Base-by-base conservation (phyloP, 2,329 filamentous ascomycete species). In the Endocalyx cinctus region DNA sequence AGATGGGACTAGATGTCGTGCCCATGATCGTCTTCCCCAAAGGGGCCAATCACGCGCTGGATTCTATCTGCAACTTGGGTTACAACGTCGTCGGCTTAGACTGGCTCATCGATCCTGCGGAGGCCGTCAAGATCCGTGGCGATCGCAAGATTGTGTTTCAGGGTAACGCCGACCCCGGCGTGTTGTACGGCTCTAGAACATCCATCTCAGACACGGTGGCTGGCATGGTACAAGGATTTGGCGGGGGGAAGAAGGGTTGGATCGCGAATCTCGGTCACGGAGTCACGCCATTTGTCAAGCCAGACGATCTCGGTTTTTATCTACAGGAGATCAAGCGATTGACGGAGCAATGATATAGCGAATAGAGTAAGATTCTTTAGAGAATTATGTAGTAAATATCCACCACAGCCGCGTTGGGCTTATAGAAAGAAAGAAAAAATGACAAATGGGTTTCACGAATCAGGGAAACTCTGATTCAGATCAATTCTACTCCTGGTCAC, bases 21-120 rank as follows among this genome's bases (percentile, higher is more conserved):
- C 92, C 92, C 4, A 96, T 97, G 89, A 94, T 89, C 5, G 88
- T 97, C 16, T 98, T 98, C 60, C 88, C 92, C 22, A 98, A 98
- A 69, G 92, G 92, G 10, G 90, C 92, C 10, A 97, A 92, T 86
- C 92, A 94, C 61, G 87, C 88, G 4, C 72, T 98, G 30, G 86
- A 96, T 48, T 80, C 85, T 19, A 76, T 92, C 14, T 96, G 89
- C 66, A 70, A 88, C 52, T 77, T 89, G 12, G 89, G 88, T 25
- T 98, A 97, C 68, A 78, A 97, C 54, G 87, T 96, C 23, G 84
- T 98, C 36, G 87, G 92, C 5, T 70, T 98, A 46, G 92, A 98
- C 64, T 98, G 92, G 92, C 71, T 94, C 29, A 85, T 96, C 51
- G 87, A 92, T 51, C 85, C 92, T 10, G 82, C 82, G 3, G 80